phyloP scores from a whole-genome alignment of 2,329 filamentous ascomycete genomes.

The Epichloe glyceriae region DNA sequence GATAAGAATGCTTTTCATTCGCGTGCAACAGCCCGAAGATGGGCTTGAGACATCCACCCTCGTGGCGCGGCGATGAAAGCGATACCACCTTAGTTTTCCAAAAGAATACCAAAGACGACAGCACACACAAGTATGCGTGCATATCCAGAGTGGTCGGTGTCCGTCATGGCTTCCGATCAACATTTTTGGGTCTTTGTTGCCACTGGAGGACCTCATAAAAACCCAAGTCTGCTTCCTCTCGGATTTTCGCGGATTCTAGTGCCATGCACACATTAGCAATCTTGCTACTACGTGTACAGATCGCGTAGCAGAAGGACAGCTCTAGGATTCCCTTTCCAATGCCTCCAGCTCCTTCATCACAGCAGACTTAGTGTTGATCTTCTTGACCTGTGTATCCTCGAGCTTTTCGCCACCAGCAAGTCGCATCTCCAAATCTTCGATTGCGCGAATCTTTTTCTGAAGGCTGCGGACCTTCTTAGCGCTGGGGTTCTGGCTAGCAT shows the following conservation, averaged over 20 bases:
- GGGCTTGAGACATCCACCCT: neutral
- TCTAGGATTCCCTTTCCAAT: conserved; percentile 25
- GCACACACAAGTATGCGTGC: neutral
- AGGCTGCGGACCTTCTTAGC: conserved; percentile 92
- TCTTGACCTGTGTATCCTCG: conserved; percentile 96
- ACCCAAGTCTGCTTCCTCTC: neutral
- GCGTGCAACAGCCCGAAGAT: neutral
- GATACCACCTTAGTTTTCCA: neutral
- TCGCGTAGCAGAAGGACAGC: neutral
- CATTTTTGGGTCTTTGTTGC: neutral
- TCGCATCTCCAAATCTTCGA: conserved; percentile 96
- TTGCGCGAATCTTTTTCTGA: conserved; percentile 94
- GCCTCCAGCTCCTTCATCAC: conserved; percentile 73
- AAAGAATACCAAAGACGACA: neutral
- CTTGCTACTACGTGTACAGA: neutral
- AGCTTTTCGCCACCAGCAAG: conserved; percentile 89
- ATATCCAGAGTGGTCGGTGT: neutral
- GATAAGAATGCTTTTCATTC: neutral
- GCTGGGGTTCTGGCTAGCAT: conserved; percentile 49
- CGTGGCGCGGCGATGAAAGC: neutral
- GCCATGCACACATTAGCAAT: neutral
- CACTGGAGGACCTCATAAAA: neutral
- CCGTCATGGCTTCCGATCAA: neutral
- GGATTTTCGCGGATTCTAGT: neutral
- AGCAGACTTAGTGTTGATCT: conserved; percentile 77